These are phyloP conservation scores for Coniferiporia sulphurascens DNA, from an alignment of 1,284 basidiomycete species.

Conservation along the genomic window DNA sequence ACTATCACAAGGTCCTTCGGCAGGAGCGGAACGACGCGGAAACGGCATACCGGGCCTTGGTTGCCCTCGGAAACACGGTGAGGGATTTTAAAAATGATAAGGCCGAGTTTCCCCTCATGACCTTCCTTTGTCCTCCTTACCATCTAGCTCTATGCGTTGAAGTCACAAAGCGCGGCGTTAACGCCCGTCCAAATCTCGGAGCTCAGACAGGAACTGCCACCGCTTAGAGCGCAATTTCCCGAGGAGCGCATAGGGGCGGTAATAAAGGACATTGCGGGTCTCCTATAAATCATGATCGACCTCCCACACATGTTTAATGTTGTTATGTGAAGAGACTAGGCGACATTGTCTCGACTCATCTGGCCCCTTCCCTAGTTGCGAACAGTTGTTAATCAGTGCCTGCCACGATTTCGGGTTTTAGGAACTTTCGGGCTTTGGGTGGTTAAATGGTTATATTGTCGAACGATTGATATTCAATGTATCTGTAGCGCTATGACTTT, in stretches of 20 bases:
- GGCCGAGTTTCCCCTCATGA: neutral
- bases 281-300: conserved; percentile 1
- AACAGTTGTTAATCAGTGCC: neutral
- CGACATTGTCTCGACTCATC: neutral
- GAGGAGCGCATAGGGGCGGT: conserved; percentile 56
- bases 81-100: conserved; percentile 26
- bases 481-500: neutral
- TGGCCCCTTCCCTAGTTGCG: neutral
- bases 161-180: conserved; percentile 32
- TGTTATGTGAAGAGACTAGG: neutral
- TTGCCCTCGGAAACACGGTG: conserved; percentile 87
- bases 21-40: conserved; percentile 76
- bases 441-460: neutral
- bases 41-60: conserved; percentile 77
- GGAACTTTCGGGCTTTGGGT: neutral
- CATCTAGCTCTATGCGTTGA: conserved; percentile 45
- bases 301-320: neutral
- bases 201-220: conserved; percentile 37
- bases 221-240: conserved; percentile 40
- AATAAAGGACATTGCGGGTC: conserved; percentile 39
- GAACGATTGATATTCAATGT: neutral
- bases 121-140: neutral
- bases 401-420: neutral
- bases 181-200: conserved; percentile 36
- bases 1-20: conserved; percentile 48